Evolutionary conservation across 1,284 basidiomycete genomes (phyloP).

Genomic region (Trichosporon sp.): DNA sequence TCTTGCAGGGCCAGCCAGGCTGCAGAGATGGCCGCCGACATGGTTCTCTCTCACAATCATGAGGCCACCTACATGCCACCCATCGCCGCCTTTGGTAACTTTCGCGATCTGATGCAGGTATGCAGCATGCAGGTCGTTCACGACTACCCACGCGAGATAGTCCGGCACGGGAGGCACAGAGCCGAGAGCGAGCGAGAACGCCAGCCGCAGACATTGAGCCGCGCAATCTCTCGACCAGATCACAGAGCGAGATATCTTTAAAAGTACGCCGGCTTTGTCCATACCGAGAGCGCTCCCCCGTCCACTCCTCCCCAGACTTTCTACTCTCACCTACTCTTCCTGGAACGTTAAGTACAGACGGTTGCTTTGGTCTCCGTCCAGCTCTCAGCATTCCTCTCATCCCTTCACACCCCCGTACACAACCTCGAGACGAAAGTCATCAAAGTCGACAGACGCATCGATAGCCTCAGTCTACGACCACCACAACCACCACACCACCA

Average conservation of each 20-base stretch:
- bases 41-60: not conserved
- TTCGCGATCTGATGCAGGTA: not conserved
- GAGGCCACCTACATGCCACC: not conserved
- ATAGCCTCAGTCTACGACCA: not conserved
- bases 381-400: not conserved
- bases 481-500: too few relatives aligned
- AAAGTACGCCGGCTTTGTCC: not conserved
- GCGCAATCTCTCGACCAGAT: not conserved
- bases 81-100: conserved; percentile 2
- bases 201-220: not conserved
- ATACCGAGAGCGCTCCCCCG: not conserved
- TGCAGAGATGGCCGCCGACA: conserved; percentile 1
- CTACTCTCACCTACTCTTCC: not conserved
- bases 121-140: not conserved
- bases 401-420: not conserved
- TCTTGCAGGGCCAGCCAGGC: not conserved
- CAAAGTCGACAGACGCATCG: not conserved
- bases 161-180: not conserved
- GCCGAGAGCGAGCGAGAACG: not conserved
- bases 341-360: not conserved
- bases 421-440: not conserved
- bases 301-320: not conserved
- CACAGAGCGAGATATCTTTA: not conserved
- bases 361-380: not conserved
- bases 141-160: not conserved